These are phyloP conservation scores for Penicillium steckii DNA, from an alignment of 495 filamentous ascomycete species.

Conservation along the genomic window DNA sequence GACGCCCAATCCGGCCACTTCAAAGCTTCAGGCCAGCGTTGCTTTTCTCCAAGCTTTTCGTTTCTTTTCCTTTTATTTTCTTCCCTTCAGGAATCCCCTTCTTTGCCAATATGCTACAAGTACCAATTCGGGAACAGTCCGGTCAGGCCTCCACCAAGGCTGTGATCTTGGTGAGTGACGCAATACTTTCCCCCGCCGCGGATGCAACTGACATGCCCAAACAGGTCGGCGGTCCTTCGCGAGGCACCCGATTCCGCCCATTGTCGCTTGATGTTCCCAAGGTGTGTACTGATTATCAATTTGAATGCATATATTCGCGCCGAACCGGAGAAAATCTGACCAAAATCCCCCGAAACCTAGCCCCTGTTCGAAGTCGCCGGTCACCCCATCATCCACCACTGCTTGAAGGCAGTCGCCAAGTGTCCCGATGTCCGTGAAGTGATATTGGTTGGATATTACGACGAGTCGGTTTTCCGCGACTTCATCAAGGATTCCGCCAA, in stretches of 20 bases:
- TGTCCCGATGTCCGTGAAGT: constrained; percentile 94
- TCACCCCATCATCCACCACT: constrained; percentile 97
- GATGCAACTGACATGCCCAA: constrained; percentile 21
- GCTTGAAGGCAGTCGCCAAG: constrained; percentile 87
- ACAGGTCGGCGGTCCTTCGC: constrained; percentile 88
- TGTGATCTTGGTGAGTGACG: constrained; percentile 60
- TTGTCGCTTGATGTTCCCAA: constrained; percentile 97
- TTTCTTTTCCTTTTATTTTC: constrained; percentile 4
- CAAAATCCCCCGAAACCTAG: constrained; percentile 47
- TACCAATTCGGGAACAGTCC: constrained; percentile 45
- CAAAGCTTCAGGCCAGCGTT: constrained; percentile 6
- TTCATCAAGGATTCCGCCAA: constrained; percentile 89
- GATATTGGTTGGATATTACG: constrained; percentile 97
- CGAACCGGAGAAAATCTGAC: constrained; percentile 10
- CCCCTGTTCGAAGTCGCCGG: constrained; percentile 98
- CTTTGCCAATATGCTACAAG: constrained; percentile 42
- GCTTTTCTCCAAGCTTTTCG: too few species aligned
- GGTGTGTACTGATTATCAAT: constrained; percentile 48
- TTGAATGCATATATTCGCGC: constrained; percentile 1
- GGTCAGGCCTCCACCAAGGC: constrained; percentile 63
- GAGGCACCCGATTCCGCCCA: constrained; percentile 95
- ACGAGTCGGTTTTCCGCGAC: constrained; percentile 92
- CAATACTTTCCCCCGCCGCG: constrained; percentile 5
- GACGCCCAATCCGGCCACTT: constrained; percentile 17
- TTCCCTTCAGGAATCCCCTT: background rate